These are phyloP conservation scores for Globisporangium takayamanum DNA, from an alignment of 352 stramenopile species.

Conservation along the genomic window DNA sequence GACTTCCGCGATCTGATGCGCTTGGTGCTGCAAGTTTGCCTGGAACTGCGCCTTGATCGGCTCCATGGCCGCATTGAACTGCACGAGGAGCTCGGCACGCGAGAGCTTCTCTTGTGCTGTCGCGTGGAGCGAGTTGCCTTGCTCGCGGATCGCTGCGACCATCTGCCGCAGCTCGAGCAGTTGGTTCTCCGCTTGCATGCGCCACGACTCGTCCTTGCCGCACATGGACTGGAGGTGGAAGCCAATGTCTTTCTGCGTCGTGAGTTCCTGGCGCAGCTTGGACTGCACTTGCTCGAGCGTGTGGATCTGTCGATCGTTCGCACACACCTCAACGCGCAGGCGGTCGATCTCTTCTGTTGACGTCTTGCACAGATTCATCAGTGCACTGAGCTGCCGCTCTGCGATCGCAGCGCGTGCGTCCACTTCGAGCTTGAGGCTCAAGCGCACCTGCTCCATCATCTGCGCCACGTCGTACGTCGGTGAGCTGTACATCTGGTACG, in stretches of 20 bases:
- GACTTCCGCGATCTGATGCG: slow-evolving; percentile 65
- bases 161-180: slow-evolving; percentile 71
- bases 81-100: slow-evolving; percentile 58
- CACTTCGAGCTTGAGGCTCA: slow-evolving; percentile 81
- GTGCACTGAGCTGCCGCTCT: slow-evolving; percentile 67
- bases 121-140: slow-evolving; percentile 55
- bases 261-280: slow-evolving; percentile 73
- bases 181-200: slow-evolving; percentile 79
- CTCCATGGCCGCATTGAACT: slow-evolving; percentile 78
- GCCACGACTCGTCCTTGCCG: slow-evolving; percentile 83
- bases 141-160: slow-evolving; percentile 59
- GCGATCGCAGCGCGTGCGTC: slow-evolving; percentile 68
- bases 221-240: slow-evolving; percentile 78
- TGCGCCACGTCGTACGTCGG: slow-evolving; percentile 72
- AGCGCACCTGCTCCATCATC: slow-evolving; percentile 81
- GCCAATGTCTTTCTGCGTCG: slow-evolving; percentile 74
- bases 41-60: slow-evolving; percentile 76
- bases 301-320: slow-evolving; percentile 66
- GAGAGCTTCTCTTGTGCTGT: slow-evolving; percentile 72
- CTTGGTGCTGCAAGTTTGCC: slow-evolving; percentile 65
- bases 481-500: slow-evolving; percentile 53
- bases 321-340: slow-evolving; percentile 59
- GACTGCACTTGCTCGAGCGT: slow-evolving; percentile 69
- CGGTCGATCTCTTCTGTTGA: slow-evolving; percentile 71
- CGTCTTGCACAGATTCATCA: slow-evolving; percentile 66